Evolutionary conservation across 345 rosid species (phyloP), one percentile per base, ranked within the genome.

Genomic region (Rubroshorea leprosula): DNA sequence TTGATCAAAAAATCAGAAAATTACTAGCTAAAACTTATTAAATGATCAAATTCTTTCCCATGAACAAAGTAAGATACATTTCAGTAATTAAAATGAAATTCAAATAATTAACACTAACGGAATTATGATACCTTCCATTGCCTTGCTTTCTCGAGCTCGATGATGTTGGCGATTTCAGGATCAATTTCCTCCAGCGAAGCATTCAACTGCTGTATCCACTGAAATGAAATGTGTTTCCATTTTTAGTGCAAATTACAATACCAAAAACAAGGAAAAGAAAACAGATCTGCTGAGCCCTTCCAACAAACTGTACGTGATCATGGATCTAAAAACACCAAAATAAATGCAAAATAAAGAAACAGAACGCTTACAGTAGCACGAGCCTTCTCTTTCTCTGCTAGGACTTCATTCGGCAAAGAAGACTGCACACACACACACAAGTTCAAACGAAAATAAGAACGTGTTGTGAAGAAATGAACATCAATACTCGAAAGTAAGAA

Each of bases 101-200:
- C n/a, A n/a, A n/a, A n/a, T 9, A 29, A 9, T 9, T 29, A 9
- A 3, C 12, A 41, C 45, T 8, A 41, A 14, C 3, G 16, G 16
- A 41, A n/a, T 14, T 16, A 8, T 0, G 44, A 6, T 57, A 86
- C 98, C 95, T 92, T 92, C 98, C 98, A 92, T 64, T 92, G 98
- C 81, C 98, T 79, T n/a, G 96, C 95, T 51, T 92, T 92, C 89
- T 92, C 98, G 50, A 78, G 88, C 60, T 92, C 96, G 25, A 92
- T 89, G 27, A 92, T 88, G 72, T 92, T 83, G 1, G 85, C 83
- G 16, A 92, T 75, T 70, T 92, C 96, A 0, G 96, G 98, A 80
- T 92, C 96, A 43, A 83, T 74, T 63, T 80, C 93, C 64, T 86
- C 89, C 3, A 92, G 75, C 15, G 90, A 78, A 41, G 87, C 78